Conservation (phyloP, 2,329 filamentous ascomycete species). For the Xylaria digitata region DNA sequence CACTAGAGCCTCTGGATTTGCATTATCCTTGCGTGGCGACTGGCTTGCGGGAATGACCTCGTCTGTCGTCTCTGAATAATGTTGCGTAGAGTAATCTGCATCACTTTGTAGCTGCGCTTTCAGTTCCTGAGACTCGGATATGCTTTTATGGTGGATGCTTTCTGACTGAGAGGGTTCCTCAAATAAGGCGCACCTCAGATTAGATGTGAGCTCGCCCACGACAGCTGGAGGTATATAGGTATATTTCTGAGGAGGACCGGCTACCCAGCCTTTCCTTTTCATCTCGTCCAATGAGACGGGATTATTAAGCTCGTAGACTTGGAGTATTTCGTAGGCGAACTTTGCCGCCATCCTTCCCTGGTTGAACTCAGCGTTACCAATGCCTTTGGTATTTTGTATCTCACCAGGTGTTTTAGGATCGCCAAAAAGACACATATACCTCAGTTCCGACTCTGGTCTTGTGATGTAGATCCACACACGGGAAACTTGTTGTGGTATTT, state of each 20-base stretch:
- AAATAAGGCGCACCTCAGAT: conserved; percentile 65
- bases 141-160: conserved; percentile 27
- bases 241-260: conserved; percentile 62
- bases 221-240: conserved; percentile 67
- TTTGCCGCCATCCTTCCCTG: conserved; percentile 51
- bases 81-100: conserved; percentile 55
- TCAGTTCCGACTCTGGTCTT: conserved; percentile 59
- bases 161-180: conserved; percentile 44
- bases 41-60: conserved; percentile 52
- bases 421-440: conserved; percentile 69
- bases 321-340: conserved; percentile 64
- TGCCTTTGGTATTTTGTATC: conserved; percentile 56
- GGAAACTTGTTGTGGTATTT: conserved; percentile 63
- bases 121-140: conserved; percentile 64
- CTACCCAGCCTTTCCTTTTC: conserved; percentile 66
- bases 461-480: conserved; percentile 73
- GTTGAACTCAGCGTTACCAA: conserved; percentile 66
- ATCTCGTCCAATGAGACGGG: conserved; percentile 64
- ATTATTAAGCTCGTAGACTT: conserved; percentile 73
- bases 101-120: conserved; percentile 63
- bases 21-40: conserved; percentile 37
- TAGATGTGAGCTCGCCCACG: conserved; percentile 67
- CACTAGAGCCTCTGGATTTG: conserved; percentile 19
- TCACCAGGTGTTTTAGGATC: conserved; percentile 60
- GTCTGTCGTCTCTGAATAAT: conserved; percentile 39